Conservation (phyloP, 2,329 filamentous ascomycete species). For the Septoria linicola region DNA sequence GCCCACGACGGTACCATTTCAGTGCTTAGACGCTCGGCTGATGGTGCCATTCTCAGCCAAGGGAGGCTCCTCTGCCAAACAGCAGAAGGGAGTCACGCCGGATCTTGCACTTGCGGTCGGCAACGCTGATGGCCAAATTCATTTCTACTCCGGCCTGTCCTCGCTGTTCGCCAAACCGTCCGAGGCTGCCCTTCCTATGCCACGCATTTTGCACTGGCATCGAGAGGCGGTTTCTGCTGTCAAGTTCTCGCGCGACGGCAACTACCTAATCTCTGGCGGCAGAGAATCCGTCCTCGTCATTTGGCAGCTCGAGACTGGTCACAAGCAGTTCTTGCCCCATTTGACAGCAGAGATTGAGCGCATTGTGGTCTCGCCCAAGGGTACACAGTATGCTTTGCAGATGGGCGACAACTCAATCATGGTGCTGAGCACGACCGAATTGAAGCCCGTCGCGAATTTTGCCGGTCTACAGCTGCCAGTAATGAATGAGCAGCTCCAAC, state of each 20-base stretch:
- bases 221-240: constrained; percentile 76
- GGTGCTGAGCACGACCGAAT: constrained; percentile 83
- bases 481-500: constrained; percentile 11
- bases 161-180: constrained; percentile 28
- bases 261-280: constrained; percentile 92
- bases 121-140: constrained; percentile 71
- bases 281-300: constrained; percentile 84
- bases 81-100: constrained; percentile 34
- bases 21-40: constrained; percentile 62
- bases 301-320: constrained; percentile 88
- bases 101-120: constrained; percentile 76
- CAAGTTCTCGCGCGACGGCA: constrained; percentile 94
- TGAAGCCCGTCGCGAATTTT: constrained; percentile 80
- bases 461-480: constrained; percentile 68
- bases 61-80: constrained; percentile 9
- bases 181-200: constrained; percentile 42
- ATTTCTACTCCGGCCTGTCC: constrained; percentile 63
- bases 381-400: constrained; percentile 78
- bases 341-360: constrained; percentile 81
- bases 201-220: constrained; percentile 86
- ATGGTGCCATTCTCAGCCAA: constrained; percentile 30
- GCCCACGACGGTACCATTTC: constrained; percentile 61
- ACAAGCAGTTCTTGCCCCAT: constrained; percentile 83
- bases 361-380: constrained; percentile 74
- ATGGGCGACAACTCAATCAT: constrained; percentile 91